These are phyloP conservation scores for Penicillium arizonense DNA, from an alignment of 495 filamentous ascomycete species.

Conservation along the genomic window DNA sequence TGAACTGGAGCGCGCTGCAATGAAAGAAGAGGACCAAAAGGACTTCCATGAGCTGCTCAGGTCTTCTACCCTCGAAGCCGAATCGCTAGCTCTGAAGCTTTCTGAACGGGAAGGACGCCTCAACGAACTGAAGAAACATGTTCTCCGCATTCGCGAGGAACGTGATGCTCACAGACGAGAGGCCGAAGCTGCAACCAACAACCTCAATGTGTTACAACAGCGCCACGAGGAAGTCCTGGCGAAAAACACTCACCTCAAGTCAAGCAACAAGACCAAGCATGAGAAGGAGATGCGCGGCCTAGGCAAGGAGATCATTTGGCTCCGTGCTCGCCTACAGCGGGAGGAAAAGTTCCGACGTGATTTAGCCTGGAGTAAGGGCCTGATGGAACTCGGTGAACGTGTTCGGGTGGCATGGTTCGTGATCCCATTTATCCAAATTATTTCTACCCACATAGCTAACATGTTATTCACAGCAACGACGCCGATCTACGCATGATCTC, in stretches of 20 bases:
- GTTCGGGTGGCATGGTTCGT: slow-evolving; percentile 81
- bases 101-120: slow-evolving; percentile 51
- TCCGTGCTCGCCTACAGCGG: slow-evolving; percentile 71
- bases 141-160: slow-evolving; percentile 60
- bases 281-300: slow-evolving; percentile 80
- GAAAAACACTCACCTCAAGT: slow-evolving; percentile 33
- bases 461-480: slow-evolving; percentile 67
- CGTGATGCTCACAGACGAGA: slow-evolving; percentile 49
- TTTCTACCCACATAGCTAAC: slow-evolving; percentile 13
- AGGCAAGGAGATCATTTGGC: slow-evolving; percentile 85
- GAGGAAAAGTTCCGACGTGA: slow-evolving; percentile 78
- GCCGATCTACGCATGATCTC: slow-evolving; percentile 81
- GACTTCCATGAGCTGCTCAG: slow-evolving; percentile 67
- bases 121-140: slow-evolving; percentile 53
- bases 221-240: slow-evolving; percentile 55
- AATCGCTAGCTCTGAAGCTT: slow-evolving; percentile 60
- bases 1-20: slow-evolving; percentile 44
- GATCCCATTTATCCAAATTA: slow-evolving; percentile 10
- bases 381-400: slow-evolving; percentile 75
- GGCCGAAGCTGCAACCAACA: slow-evolving; percentile 45
- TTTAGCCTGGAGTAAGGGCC: slow-evolving; percentile 75
- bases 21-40: slow-evolving; percentile 57
- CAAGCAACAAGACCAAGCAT: slow-evolving; percentile 58
- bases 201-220: slow-evolving; percentile 52
- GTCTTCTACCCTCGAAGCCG: slow-evolving; percentile 63